Conservation (phyloP, 169 alveolate genomes). For the Neospora caninum region DNA sequence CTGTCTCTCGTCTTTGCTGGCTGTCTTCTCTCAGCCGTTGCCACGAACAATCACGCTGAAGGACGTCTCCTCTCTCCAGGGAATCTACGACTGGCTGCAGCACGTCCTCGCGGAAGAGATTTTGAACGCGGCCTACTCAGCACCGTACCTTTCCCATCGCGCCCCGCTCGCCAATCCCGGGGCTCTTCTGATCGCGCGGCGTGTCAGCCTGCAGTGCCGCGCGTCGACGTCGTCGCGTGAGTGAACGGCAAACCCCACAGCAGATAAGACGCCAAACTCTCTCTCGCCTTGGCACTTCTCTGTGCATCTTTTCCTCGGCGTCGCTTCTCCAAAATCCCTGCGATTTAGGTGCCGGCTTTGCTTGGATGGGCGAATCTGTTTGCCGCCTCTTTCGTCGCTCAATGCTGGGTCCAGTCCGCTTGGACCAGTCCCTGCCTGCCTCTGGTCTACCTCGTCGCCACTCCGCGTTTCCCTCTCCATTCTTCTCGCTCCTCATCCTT, state of each 20-base stretch:
- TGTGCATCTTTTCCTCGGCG: too few species aligned
- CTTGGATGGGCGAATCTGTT: too few species aligned
- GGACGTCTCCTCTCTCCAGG: slow-evolving; percentile 47
- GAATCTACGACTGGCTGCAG: slow-evolving; percentile 69
- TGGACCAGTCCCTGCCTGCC: too few species aligned
- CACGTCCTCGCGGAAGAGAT: slow-evolving; percentile 52
- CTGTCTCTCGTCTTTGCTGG: too few species aligned
- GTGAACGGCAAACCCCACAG: neutral
- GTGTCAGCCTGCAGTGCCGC: slow-evolving; percentile 54
- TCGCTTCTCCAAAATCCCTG: too few species aligned
- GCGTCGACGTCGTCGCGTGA: neutral
- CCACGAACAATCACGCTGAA: neutral
- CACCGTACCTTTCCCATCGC: slow-evolving; percentile 52
- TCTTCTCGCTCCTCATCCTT: too few species aligned
- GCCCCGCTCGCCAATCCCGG: slow-evolving; percentile 66
- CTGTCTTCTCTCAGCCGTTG: neutral
- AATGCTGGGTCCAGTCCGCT: too few species aligned
- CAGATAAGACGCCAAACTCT: neutral
- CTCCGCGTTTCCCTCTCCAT: too few species aligned
- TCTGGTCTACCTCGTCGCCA: too few species aligned
- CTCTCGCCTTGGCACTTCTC: too few species aligned
- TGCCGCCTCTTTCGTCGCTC: too few species aligned
- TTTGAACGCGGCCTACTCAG: slow-evolving; percentile 56
- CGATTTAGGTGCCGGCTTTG: too few species aligned
- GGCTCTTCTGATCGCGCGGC: slow-evolving; percentile 39